These are phyloP conservation scores for Coemansia sp. DNA, from an alignment of 192 early-diverging fungal species.

Conservation along the genomic window DNA sequence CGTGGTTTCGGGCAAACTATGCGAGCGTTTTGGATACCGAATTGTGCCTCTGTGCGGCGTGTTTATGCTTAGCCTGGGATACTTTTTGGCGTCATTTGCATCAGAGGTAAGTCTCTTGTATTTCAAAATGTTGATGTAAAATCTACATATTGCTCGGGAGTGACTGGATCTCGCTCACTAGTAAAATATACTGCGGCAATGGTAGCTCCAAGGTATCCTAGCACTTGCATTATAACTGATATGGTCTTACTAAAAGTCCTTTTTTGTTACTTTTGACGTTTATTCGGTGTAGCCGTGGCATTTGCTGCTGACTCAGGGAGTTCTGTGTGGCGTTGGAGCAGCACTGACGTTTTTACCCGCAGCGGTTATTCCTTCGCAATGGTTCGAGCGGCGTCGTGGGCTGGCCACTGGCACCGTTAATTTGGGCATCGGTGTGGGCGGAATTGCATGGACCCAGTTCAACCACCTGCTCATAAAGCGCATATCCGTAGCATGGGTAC, in stretches of 20 bases:
- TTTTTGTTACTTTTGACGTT: background rate
- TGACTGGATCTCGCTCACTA: background rate
- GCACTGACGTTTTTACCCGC: conserved; percentile 53
- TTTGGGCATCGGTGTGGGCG: conserved; percentile 70
- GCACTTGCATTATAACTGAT: background rate
- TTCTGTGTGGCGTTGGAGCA: conserved; percentile 56
- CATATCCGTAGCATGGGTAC: conserved; percentile 58
- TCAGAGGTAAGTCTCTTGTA: conserved; percentile 34
- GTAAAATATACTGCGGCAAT: background rate
- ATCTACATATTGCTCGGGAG: background rate
- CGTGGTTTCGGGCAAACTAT: conserved; percentile 48
- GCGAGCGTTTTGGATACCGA: conserved; percentile 45
- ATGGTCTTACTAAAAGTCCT: background rate
- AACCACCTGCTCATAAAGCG: conserved; percentile 55
- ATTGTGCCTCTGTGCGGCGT: conserved; percentile 41
- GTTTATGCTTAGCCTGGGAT: conserved; percentile 36
- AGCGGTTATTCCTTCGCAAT: conserved; percentile 53
- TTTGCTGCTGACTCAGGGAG: conserved; percentile 58
- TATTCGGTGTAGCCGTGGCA: conserved; percentile 60
- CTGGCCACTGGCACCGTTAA: conserved; percentile 58
- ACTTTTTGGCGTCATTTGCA: conserved; percentile 52
- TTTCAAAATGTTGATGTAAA: background rate
- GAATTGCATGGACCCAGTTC: conserved; percentile 62
- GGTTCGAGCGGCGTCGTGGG: conserved; percentile 58
- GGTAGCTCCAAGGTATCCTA: background rate